A percentile compares a stretch with the other conserved stretches of the same genome.
phyloP scores from a whole-genome alignment of 768 basidiomycete species.

The Psilocybe subaeruginosa region DNA sequence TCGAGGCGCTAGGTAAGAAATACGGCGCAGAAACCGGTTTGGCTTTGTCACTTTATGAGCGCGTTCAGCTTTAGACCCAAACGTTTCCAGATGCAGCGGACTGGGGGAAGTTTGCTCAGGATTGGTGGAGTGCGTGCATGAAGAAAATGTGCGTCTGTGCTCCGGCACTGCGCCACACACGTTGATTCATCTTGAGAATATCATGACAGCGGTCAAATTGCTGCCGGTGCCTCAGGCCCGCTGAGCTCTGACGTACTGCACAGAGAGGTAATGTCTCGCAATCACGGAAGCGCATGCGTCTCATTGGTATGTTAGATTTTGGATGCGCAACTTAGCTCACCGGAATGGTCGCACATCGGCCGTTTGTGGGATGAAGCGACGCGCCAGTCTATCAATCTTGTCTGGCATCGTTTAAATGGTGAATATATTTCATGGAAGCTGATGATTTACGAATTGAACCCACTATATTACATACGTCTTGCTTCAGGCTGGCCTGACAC shows the following conservation, averaged over 20 bases:
- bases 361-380: slow-evolving; percentile 43
- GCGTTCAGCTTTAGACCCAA: neutral
- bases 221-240: slow-evolving; percentile 47
- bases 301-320: slow-evolving; percentile 46
- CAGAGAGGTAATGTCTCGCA: slow-evolving; percentile 40
- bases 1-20: slow-evolving; percentile 31
- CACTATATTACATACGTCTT: neutral
- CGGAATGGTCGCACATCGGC: slow-evolving; percentile 54
- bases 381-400: slow-evolving; percentile 45
- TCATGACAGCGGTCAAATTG: slow-evolving; percentile 42
- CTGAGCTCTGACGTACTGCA: slow-evolving; percentile 60
- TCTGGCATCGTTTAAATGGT: slow-evolving; percentile 67
- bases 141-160: slow-evolving; percentile 38
- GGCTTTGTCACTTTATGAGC: neutral
- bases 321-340: slow-evolving; percentile 50
- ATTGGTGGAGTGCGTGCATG: slow-evolving; percentile 60
- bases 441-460: no score
- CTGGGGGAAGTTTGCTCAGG: slow-evolving; percentile 53
- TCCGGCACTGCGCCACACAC: neutral
- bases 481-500: slow-evolving; percentile 60
- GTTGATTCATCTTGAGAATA: neutral
- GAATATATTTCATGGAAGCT: neutral
- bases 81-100: slow-evolving; percentile 23
- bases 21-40: slow-evolving; percentile 26
- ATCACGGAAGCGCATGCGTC: no score